These are phyloP conservation scores for Cyanophora paradoxa DNA, from an alignment of 78 protist genomes.

Conservation along the genomic window DNA sequence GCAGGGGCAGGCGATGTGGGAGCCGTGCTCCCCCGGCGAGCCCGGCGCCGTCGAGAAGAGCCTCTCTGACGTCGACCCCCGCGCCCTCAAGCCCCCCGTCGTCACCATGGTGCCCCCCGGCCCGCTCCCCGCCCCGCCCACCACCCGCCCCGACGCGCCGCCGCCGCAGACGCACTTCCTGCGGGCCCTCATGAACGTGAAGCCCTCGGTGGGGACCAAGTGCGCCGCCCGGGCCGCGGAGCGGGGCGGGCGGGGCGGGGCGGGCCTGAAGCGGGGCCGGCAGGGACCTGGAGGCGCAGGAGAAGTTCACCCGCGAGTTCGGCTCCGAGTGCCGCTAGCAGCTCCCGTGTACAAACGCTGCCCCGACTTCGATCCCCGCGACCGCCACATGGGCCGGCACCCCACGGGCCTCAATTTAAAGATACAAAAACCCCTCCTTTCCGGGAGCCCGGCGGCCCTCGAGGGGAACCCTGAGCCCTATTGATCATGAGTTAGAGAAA, in stretches of 20 bases:
- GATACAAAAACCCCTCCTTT: too few relatives aligned
- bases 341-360: too few relatives aligned
- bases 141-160: slow-evolving; percentile 26
- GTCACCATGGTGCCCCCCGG: slow-evolving; percentile 1
- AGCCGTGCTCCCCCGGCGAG: slow-evolving; percentile 60
- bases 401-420: too few relatives aligned
- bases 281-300: slow-evolving; percentile 22
- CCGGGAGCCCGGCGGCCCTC: too few relatives aligned
- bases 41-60: slow-evolving; percentile 18
- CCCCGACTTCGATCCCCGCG: too few relatives aligned
- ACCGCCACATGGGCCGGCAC: too few relatives aligned
- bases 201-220: slow-evolving; percentile 24
- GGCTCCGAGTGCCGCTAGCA: too few relatives aligned
- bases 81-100: not conserved
- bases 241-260: not conserved
- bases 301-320: slow-evolving; percentile 40
- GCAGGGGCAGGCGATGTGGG: not conserved
- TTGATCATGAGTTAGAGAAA: too few relatives aligned
- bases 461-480: too few relatives aligned
- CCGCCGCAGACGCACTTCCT: slow-evolving; percentile 27
- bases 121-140: slow-evolving; percentile 24
- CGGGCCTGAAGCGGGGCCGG: not conserved
- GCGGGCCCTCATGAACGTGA: not conserved
- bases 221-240: not conserved
- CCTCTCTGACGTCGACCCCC: not conserved